phyloP scores from a whole-genome alignment of 2,329 filamentous ascomycete species.

The Xylaria sp. region DNA sequence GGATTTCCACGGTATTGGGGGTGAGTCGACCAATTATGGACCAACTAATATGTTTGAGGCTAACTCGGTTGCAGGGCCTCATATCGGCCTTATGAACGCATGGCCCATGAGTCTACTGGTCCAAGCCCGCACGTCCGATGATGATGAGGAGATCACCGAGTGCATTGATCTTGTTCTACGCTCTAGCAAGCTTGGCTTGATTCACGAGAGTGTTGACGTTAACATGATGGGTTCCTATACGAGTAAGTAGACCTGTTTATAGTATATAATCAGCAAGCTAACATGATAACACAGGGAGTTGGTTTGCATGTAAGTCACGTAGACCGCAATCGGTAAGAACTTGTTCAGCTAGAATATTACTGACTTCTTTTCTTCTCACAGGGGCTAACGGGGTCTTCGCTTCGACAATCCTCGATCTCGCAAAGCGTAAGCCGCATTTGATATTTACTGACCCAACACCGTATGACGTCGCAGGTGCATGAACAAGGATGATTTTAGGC shows the following conservation, averaged over 20 bases:
- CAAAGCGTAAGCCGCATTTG: conserved; percentile 86
- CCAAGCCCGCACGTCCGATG: conserved; percentile 87
- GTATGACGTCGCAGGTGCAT: conserved; percentile 59
- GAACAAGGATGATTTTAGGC: conserved; percentile 10
- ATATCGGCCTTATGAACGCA: conserved; percentile 86
- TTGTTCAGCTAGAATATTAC: conserved; percentile 21
- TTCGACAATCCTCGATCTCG: conserved; percentile 89
- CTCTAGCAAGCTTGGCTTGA: conserved; percentile 79
- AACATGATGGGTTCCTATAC: conserved; percentile 76
- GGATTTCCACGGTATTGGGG: conserved; percentile 89
- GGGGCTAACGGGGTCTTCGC: conserved; percentile 97
- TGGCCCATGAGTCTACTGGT: conserved; percentile 98
- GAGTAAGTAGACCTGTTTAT: conserved; percentile 58
- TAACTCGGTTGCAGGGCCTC: conserved; percentile 59
- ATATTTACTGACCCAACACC: conserved; percentile 77
- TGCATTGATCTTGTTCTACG: conserved; percentile 80
- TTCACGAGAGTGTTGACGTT: conserved; percentile 94
- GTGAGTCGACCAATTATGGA: conserved; percentile 57
- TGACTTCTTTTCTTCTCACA: conserved; percentile 40
- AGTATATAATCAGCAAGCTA: conserved; percentile 24
- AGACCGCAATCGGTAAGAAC: conserved; percentile 10
- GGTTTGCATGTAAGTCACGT: conserved; percentile 79
- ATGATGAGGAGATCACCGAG: conserved; percentile 82
- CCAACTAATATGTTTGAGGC: conserved; percentile 23
- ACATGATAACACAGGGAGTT: conserved; percentile 67